Evolutionary conservation across 2,329 filamentous ascomycete genomes (phyloP).

Genomic region (Colletotrichum australisinense): DNA sequence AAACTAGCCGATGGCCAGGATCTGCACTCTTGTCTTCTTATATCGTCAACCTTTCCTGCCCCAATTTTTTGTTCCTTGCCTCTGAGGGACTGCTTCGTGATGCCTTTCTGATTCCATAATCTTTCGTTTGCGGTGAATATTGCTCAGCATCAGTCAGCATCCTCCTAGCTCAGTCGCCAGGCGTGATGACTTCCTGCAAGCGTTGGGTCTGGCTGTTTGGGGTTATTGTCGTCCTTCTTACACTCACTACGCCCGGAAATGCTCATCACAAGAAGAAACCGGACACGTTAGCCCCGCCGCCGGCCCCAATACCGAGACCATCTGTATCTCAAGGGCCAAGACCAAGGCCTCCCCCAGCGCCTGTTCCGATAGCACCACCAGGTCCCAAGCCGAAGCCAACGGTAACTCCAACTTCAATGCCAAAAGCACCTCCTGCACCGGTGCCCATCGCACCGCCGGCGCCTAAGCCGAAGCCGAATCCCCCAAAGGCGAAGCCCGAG

Average conservation of each 20-base stretch:
- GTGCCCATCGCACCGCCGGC: background rate
- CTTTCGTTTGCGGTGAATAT: background rate
- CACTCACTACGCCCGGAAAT: background rate
- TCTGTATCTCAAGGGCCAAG: background rate
- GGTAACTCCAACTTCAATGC: background rate
- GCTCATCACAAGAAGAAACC: background rate
- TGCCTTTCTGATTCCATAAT: background rate
- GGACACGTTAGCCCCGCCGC: background rate
- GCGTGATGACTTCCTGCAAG: constrained; percentile 14
- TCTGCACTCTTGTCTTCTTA: constrained; percentile 5
- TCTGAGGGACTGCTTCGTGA: no score
- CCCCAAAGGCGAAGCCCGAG: background rate
- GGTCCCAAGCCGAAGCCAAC: background rate
- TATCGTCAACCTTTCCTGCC: background rate
- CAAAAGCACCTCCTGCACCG: background rate
- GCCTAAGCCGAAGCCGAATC: background rate
- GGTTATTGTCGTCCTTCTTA: background rate
- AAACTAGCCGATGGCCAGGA: constrained; percentile 11
- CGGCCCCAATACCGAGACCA: background rate
- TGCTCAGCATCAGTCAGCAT: background rate
- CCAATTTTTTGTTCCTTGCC: no score
- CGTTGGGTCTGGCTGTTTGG: constrained; percentile 7
- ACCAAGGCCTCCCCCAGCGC: background rate
- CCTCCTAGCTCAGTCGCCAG: no score
- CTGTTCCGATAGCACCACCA: background rate